These are phyloP conservation scores for Phytopythium sindhum DNA, from an alignment of 352 stramenopile species.

Conservation along the genomic window DNA sequence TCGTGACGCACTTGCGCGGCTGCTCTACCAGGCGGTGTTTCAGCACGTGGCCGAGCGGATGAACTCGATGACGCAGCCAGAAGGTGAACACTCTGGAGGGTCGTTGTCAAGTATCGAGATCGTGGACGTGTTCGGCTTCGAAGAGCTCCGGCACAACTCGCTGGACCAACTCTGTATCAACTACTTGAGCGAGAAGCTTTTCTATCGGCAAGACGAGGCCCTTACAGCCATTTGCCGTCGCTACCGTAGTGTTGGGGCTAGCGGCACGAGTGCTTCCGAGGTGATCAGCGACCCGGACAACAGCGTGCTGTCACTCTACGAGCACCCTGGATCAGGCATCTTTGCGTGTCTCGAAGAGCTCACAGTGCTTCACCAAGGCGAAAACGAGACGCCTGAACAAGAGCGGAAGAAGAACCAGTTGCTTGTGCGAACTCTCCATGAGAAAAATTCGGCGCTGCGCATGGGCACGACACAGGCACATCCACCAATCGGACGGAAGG, in stretches of 20 bases:
- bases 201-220: constrained; percentile 36
- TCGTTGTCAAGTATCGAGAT: constrained; percentile 33
- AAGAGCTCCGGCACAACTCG: constrained; percentile 64
- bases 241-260: neutral
- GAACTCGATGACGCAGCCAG: constrained; percentile 33
- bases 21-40: constrained; percentile 60
- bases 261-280: neutral
- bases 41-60: constrained; percentile 37
- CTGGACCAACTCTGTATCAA: constrained; percentile 82
- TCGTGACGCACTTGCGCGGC: constrained; percentile 49
- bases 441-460: constrained; percentile 33
- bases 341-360: constrained; percentile 72
- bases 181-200: constrained; percentile 79
- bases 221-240: constrained; percentile 12
- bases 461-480: constrained; percentile 17
- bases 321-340: constrained; percentile 44
- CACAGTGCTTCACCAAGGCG: constrained; percentile 56
- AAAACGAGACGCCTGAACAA: constrained; percentile 37
- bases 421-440: constrained; percentile 62
- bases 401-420: constrained; percentile 67
- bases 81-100: neutral
- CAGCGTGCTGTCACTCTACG: constrained; percentile 39
- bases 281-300: neutral
- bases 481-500: constrained; percentile 10
- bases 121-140: constrained; percentile 75